Evolutionary conservation across 2,329 filamentous ascomycete genomes (phyloP).

Genomic region (Xylaria sp.): DNA sequence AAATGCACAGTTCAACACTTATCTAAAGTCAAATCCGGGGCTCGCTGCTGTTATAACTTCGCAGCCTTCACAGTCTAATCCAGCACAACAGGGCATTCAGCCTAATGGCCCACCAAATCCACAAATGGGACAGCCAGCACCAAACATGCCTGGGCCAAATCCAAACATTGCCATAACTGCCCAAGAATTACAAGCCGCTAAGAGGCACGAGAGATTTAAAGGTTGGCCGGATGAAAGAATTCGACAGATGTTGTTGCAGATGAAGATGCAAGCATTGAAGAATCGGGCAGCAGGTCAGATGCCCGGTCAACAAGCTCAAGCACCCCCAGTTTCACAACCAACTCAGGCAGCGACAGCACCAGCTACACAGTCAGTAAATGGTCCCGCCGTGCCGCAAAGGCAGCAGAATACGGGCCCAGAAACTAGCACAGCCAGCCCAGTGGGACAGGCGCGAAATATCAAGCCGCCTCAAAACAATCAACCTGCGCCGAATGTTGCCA

Average conservation of each 20-base stretch:
- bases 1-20: conserved; percentile 42
- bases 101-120: conserved; percentile 42
- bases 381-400: conserved; percentile 41
- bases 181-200: conserved; percentile 44
- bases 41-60: conserved; percentile 27
- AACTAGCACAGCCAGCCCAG: conserved; percentile 35
- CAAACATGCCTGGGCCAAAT: conserved; percentile 36
- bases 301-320: conserved; percentile 36
- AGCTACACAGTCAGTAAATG: conserved; percentile 39
- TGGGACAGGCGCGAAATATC: conserved; percentile 45
- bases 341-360: conserved; percentile 33
- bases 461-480: conserved; percentile 52
- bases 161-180: conserved; percentile 36
- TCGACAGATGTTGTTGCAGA: conserved; percentile 37
- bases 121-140: conserved; percentile 40
- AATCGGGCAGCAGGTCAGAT: conserved; percentile 34
- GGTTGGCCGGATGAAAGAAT: conserved; percentile 44
- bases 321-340: conserved; percentile 37
- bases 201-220: conserved; percentile 44
- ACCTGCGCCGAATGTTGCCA: conserved; percentile 53
- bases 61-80: conserved; percentile 45
- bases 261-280: conserved; percentile 42
- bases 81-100: conserved; percentile 48
- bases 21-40: conserved; percentile 42
- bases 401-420: conserved; percentile 40